Percentiles rank a stretch among this genome's conserved stretches.
Evolutionary conservation across 2,329 filamentous ascomycete genomes (phyloP).

Genomic region (Colletotrichum zoysiae): DNA sequence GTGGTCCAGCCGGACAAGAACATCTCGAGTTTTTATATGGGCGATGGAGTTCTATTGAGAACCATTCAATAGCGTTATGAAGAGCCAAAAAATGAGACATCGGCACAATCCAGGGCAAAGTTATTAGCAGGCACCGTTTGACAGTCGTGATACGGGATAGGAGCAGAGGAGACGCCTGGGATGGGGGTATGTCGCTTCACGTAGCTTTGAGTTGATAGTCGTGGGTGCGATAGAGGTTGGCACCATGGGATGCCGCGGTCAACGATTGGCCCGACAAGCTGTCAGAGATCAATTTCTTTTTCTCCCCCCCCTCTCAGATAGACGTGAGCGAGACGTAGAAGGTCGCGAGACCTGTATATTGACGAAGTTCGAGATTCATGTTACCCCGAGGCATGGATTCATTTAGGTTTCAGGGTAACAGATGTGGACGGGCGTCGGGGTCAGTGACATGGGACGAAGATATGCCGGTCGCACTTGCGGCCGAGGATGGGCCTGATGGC

Average conservation of each 20-base stretch:
- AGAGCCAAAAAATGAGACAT: not conserved
- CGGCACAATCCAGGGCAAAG: not conserved
- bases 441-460: conserved; percentile 22
- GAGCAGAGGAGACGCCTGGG: conserved; percentile 53
- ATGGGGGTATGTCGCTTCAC: conserved; percentile 53
- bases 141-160: not conserved
- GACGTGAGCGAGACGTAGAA: conserved; percentile 51
- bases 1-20: not conserved
- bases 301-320: conserved; percentile 47
- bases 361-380: not conserved
- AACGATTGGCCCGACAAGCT: conserved; percentile 70
- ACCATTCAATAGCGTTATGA: not conserved
- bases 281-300: conserved; percentile 70
- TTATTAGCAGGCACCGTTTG: not conserved
- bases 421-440: conserved; percentile 18
- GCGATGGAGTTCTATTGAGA: not conserved
- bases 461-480: conserved; percentile 29
- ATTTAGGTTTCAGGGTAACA: conserved; percentile 28
- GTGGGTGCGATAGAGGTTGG: conserved; percentile 79
- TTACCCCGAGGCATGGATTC: not conserved
- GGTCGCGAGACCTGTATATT: conserved; percentile 21
- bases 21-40: not conserved
- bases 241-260: conserved; percentile 68
- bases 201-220: conserved; percentile 72
- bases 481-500: conserved; percentile 16